Base-by-base conservation (phyloP, 139 green algal genomes). In the Chlamydomonas sp. region DNA sequence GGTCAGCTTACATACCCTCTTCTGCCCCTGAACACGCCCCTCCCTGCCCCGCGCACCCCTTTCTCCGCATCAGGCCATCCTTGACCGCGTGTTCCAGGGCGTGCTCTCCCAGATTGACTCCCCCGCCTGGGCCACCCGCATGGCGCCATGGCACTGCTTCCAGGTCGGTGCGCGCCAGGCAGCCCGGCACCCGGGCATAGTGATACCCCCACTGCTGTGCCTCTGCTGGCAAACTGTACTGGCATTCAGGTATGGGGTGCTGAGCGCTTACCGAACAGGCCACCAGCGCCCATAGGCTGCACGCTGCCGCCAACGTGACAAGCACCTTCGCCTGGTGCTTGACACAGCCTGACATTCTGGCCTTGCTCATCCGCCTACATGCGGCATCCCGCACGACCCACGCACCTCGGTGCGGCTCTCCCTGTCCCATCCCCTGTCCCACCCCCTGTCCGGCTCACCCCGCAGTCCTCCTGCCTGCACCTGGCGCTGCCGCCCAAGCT, bases 61-160 rank as follows among this genome's bases (percentile, higher is more conserved):
- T 59, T 7, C 77, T 58, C 17, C 59, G 1, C 31, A n/a, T 5
- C 77, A 89, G 85, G 85, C 71, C 60, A 71, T 80, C 5, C 78
- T 89, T 57, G 85, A 89, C 77, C 78, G 85, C 5, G n/a, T 89
- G 10, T 89, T 83, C 62, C 62, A 64, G 20, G 85, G 85, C n/a
- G 77, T 85, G 67, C 60, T 89, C 62, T 17, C 1, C 4, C 78
- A 85, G 67, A n/a, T 89, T 2, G n/a, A 74, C 31, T 78, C 67
- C 0, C 77, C 85, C 1, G 7, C 15, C 60, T 89, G 85, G 85
- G 58, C 7, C 14, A 1, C 78, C 1, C 78, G 68, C 67, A 80
- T 85, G 66, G 68, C 77, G 63, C 84, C 84, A 5, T 88, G 84
- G 84, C 62, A 15, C 63, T 73, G 64, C 84, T 88, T 83, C 17